Percentiles rank a stretch among this genome's conserved stretches.
Evolutionary conservation across 2,329 filamentous ascomycete species (phyloP).

Genomic region (Phialophora tarda): DNA sequence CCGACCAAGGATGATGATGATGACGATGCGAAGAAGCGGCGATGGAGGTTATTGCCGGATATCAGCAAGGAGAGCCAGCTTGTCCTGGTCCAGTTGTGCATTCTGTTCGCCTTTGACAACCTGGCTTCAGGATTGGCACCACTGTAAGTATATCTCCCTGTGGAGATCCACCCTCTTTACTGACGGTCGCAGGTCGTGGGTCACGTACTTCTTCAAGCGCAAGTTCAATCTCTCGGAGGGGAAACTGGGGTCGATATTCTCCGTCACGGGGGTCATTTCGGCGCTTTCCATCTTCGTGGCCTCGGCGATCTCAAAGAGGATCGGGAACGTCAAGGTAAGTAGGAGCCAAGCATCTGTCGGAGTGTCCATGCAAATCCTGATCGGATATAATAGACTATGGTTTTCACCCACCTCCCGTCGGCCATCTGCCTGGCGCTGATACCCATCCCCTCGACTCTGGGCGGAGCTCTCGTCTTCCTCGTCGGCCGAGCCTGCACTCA

Average conservation of each 20-base stretch:
- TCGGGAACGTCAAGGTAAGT: slow-evolving; percentile 56
- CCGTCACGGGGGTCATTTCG: slow-evolving; percentile 53
- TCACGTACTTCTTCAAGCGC: slow-evolving; percentile 62
- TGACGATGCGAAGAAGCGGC: slow-evolving; percentile 38
- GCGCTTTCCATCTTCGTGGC: slow-evolving; percentile 51
- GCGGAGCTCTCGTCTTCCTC: slow-evolving; percentile 61
- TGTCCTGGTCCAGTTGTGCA: slow-evolving; percentile 66
- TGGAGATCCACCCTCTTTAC: slow-evolving; percentile 36
- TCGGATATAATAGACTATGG: slow-evolving; percentile 58
- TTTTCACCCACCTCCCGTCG: slow-evolving; percentile 66
- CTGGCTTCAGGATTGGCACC: slow-evolving; percentile 73
- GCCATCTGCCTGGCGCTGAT: slow-evolving; percentile 66
- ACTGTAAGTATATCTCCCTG: slow-evolving; percentile 30
- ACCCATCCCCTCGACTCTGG: slow-evolving; percentile 59
- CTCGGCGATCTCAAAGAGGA: slow-evolving; percentile 59
- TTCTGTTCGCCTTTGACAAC: slow-evolving; percentile 71
- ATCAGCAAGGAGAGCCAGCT: slow-evolving; percentile 51
- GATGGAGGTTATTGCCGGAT: slow-evolving; percentile 52
- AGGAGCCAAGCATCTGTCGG: neutral
- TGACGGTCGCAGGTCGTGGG: slow-evolving; percentile 61
- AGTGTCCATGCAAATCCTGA: neutral
- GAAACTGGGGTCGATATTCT: slow-evolving; percentile 61
- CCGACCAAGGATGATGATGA: slow-evolving; percentile 23
- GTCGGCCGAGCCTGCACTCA: slow-evolving; percentile 66
- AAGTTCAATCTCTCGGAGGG: slow-evolving; percentile 62